Evolutionary conservation across 1,284 basidiomycete species (phyloP), one percentile per base, ranked within the genome.

Genomic region (Xerocomus nothofagi): DNA sequence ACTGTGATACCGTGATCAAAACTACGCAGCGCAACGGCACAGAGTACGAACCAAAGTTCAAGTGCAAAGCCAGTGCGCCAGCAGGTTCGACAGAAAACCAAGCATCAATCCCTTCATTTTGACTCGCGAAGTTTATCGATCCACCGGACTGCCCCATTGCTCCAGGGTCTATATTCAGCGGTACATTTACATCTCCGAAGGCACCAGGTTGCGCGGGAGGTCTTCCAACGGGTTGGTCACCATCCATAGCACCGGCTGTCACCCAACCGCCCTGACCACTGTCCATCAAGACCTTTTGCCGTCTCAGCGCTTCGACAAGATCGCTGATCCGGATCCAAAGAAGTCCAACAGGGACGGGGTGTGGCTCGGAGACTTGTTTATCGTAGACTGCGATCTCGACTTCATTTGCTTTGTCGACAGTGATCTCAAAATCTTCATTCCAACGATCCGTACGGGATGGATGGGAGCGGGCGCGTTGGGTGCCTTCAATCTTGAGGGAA

Each of bases 41-140:
- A 30, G 38, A 34, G 39, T 10, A 76, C 91, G 67, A 63, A 95
- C 93, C 83, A 69, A 98, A 98, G 73, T 96, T 93, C 39, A 98
- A 72, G 50, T 84, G 84, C 37, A 98, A 72, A 34, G 82, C 79
- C 57, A 99, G 80, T 30, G 95, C 94, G 47, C 97, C 97, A n/a
- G 91, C 95, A 34, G 97, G 97, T 69, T 99, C 97, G 21, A 99
- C 91, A 6, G 93, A 86, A 66, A 98, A 99, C 95, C 94, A 98
- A 0, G 91, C 93, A 57, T 98, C 93, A 39, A 99, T 87, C 15
- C 95, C 95, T 59, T 98, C 91, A 2, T 73, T 64, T 37, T 74
- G 67, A 29, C 57, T 53, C 30, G 57, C 63, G 42, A 66, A 60
- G 31, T 62, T 67, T 52, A 59, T 56, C 9, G 68, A 49, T 37